Evolutionary conservation across 495 filamentous ascomycete species (phyloP).

Genomic region (Thermochaetoides thermophila): DNA sequence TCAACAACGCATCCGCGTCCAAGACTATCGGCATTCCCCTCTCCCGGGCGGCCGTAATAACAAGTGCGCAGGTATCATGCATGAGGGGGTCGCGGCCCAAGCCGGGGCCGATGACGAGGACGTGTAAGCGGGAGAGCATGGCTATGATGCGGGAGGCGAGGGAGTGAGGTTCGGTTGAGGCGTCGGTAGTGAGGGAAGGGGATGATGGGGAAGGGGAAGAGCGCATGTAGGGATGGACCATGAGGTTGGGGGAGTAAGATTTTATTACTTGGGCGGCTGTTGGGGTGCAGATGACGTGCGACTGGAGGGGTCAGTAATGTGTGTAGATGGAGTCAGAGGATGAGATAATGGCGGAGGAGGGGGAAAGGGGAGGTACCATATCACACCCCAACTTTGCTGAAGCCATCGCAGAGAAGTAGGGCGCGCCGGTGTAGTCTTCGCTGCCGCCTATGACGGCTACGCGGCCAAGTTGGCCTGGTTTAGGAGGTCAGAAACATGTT

Average conservation of each 20-base stretch:
- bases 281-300: constrained; percentile 91
- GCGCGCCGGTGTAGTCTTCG: constrained; percentile 91
- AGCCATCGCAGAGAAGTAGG: constrained; percentile 96
- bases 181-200: constrained; percentile 27
- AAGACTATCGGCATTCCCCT: constrained; percentile 66
- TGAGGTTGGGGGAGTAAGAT: constrained; percentile 92
- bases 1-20: constrained; percentile 76
- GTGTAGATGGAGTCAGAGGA: too few species aligned
- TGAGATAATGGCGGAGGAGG: neutral
- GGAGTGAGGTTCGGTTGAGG: too few species aligned
- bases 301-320: constrained; percentile 38
- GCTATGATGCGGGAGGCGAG: constrained; percentile 58
- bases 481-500: constrained; percentile 4
- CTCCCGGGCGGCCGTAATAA: constrained; percentile 68
- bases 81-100: constrained; percentile 81
- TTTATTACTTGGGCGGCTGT: constrained; percentile 84
- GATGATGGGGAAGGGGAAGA: constrained; percentile 40
- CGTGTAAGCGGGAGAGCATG: constrained; percentile 76
- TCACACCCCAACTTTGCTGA: constrained; percentile 78
- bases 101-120: constrained; percentile 87
- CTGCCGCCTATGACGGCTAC: constrained; percentile 92
- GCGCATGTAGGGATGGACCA: constrained; percentile 95
- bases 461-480: constrained; percentile 65
- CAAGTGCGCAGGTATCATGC: constrained; percentile 66
- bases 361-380: constrained; percentile 38